Evolutionary conservation across 306 rosid genomes (phyloP), one percentile per base, ranked within the genome.

Genomic region (Prunus mira): DNA sequence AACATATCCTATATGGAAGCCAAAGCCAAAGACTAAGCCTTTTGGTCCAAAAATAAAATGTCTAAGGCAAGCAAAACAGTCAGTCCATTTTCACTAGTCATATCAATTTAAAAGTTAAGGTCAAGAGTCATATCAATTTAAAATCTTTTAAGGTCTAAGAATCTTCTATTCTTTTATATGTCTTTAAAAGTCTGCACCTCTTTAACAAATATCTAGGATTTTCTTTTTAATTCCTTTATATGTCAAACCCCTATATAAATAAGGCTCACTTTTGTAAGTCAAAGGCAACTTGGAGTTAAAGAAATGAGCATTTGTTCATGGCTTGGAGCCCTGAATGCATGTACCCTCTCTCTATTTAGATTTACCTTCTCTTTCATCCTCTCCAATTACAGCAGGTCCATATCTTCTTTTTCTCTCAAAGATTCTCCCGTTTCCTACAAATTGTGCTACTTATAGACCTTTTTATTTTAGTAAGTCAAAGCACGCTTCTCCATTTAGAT

Each of bases 11-110:
- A 4, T 9, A 15, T 17, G 22, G 45, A 63, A 18, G 41, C 18
- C 34, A 9, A 61, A 14, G 9, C 32, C 11, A 12, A 52, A 15
- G 19, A 5, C 65, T 24, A 30, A 9, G 45, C 46, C 22, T 45
- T 73, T 15, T 22, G 54, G 22, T 71, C 30, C 25, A n/a, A 78
- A 81, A 71, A 41, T 17, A 74, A 63, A 38, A 63, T 28, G 41
- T 63, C 68, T 45, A 63, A 3, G 46, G 46, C 32, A 17, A 63
- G 18, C 22, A 1, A 63, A 63, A 2, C 19, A 27, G 41, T 61
- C 68, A 3, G 8, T 32, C 68, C 3, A 28, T 61, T 17, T 61
- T 27, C n/a, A 5, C 2, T 18, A 8, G 66, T 27, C 47, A 64
- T 64, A 17, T 61, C 43, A 15, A 64, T 7, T 12, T 6, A 7